These are phyloP conservation scores for Stagonosporopsis chrysanthemi DNA, from an alignment of 2,329 filamentous ascomycete genomes.

Conservation along the genomic window DNA sequence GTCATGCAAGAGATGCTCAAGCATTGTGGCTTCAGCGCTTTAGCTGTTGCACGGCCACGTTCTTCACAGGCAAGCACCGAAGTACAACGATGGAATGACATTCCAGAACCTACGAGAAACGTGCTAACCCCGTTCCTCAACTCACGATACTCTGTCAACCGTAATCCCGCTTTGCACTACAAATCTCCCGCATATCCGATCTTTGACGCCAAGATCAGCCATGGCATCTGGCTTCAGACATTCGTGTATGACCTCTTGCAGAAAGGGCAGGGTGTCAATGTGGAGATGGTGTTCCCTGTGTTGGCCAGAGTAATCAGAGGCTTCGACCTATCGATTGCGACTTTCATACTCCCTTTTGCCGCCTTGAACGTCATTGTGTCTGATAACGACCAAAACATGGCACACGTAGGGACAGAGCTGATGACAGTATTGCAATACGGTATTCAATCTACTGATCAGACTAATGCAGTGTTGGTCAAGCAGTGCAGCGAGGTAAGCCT, in stretches of 20 bases:
- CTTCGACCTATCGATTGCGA: slow-evolving; percentile 84
- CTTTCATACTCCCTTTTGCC: slow-evolving; percentile 88
- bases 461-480: slow-evolving; percentile 77
- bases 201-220: slow-evolving; percentile 71
- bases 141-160: slow-evolving; percentile 78
- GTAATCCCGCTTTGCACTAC: slow-evolving; percentile 40
- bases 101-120: slow-evolving; percentile 80
- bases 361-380: slow-evolving; percentile 83
- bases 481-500: slow-evolving; percentile 81
- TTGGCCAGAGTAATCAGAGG: slow-evolving; percentile 82
- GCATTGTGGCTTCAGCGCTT: slow-evolving; percentile 73
- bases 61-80: slow-evolving; percentile 65
- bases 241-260: slow-evolving; percentile 84
- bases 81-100: slow-evolving; percentile 76
- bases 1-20: slow-evolving; percentile 91
- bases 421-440: slow-evolving; percentile 74
- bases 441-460: slow-evolving; percentile 60
- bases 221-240: slow-evolving; percentile 80
- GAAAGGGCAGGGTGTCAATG: slow-evolving; percentile 76
- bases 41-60: slow-evolving; percentile 59
- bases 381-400: slow-evolving; percentile 68
- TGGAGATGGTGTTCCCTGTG: slow-evolving; percentile 79
- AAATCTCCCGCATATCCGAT: slow-evolving; percentile 71
- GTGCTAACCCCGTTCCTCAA: slow-evolving; percentile 87
- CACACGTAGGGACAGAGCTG: slow-evolving; percentile 75